Base-by-base conservation (phyloP, 2,329 filamentous ascomycete genomes). In the Fusarium albosuccineum region DNA sequence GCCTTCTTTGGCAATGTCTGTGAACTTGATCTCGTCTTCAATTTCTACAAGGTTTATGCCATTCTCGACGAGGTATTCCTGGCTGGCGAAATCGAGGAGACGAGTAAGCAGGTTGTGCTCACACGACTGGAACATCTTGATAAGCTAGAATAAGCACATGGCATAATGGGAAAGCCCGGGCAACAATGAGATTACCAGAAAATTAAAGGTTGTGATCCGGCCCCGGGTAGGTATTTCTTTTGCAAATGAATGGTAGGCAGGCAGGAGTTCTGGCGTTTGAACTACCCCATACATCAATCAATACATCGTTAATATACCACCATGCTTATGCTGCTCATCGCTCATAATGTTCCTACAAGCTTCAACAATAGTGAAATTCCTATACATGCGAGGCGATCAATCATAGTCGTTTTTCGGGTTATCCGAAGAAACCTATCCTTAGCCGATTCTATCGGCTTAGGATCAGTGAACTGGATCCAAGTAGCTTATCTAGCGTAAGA, bases 1-100 rank as follows among this genome's bases (percentile, higher is more conserved):
- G 90, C 94, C 75, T 99, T 99, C 82, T 99, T 99, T 80, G 96
- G 96, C 70, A 99, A 99, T 79, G 96, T 99, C 61, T 99, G 96
- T 83, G 96, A 99, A 84, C 85, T 99, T 78, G 96, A 99, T 82
- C 83, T 99, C 77, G 89, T 92, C 70, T 92, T 92, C 82, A 91
- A 91, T 82, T 92, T 92, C 73, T 91, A 91, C 81, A 92, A 92
- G 82, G 95, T 99, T 68, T 99, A 99, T 81, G 96, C 96, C 49
- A 99, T 99, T 67, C 89, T 99, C 29, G 96, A 99, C 77, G 96
- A 99, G 83, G 96, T 99, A 17, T 99, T 99, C 79, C 82, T 99
- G 64, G 96, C 96, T 0, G 96, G 96, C 16, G 96, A 99, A 85
- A 97, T 99, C 64, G 94, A 99, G 82, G 96, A 99, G 86, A 98